phyloP scores from a whole-genome alignment of 75 land plant species.

The Selaginella moellendorffii region DNA sequence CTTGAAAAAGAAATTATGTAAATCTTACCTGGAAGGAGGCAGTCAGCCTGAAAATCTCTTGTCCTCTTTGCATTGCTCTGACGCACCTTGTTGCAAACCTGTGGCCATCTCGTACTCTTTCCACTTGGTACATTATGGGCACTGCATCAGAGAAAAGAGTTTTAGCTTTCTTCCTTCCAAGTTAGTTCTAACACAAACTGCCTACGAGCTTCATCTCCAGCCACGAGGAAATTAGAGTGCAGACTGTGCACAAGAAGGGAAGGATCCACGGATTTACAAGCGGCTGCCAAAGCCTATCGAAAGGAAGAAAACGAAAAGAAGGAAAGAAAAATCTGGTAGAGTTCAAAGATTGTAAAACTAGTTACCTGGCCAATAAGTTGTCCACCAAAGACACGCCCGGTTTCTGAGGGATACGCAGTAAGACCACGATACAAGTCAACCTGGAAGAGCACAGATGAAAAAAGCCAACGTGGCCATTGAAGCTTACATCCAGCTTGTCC shows the following conservation, averaged over 20 bases:
- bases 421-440: slow-evolving; percentile 71
- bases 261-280: slow-evolving; percentile 89
- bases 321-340: too few relatives aligned
- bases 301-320: neutral
- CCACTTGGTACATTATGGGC: slow-evolving; percentile 81
- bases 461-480: too few relatives aligned
- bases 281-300: slow-evolving; percentile 90
- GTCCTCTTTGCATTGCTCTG: slow-evolving; percentile 70
- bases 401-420: slow-evolving; percentile 54
- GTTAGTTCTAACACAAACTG: too few relatives aligned
- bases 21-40: slow-evolving; percentile 98
- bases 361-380: slow-evolving; percentile 76
- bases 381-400: slow-evolving; percentile 80
- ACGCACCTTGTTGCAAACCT: slow-evolving; percentile 80
- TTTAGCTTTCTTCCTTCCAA: too few relatives aligned
- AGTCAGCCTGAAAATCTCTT: slow-evolving; percentile 49
- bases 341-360: too few relatives aligned
- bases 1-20: too few relatives aligned
- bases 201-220: slow-evolving; percentile 65
- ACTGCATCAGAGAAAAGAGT: slow-evolving; percentile 28
- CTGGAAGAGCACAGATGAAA: too few relatives aligned
- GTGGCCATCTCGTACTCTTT: slow-evolving; percentile 79
- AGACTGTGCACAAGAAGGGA: slow-evolving; percentile 70
- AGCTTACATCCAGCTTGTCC: slow-evolving; percentile 72
- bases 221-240: slow-evolving; percentile 63